phyloP scores from a whole-genome alignment of 495 filamentous ascomycete species.

The Neurospora sp. region DNA sequence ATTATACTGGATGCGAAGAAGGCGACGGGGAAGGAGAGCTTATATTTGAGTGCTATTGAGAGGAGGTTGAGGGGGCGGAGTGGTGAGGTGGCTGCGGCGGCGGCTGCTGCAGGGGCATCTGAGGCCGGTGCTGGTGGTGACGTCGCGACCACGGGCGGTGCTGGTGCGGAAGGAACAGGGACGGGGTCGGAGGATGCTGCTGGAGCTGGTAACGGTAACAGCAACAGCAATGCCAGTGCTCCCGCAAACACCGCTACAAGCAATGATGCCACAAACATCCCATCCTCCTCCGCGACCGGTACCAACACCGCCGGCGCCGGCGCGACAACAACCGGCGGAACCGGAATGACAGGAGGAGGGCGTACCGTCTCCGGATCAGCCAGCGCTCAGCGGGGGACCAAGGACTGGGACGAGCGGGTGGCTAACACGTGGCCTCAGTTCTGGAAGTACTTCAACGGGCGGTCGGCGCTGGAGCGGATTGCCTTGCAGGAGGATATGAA shows the following conservation, averaged over 20 bases:
- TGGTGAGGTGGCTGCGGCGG: constrained; percentile 10
- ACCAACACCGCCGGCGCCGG: not conserved
- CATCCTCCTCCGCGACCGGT: not conserved
- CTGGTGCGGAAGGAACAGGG: not conserved
- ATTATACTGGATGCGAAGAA: constrained; percentile 48
- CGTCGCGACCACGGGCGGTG: not conserved
- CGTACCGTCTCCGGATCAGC: constrained; percentile 5
- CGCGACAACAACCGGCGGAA: constrained; percentile 8
- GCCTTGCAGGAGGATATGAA: constrained; percentile 71
- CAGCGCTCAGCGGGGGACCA: constrained; percentile 3
- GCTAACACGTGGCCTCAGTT: constrained; percentile 43
- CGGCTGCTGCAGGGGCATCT: not conserved
- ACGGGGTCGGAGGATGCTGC: not conserved
- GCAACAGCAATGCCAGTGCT: not conserved
- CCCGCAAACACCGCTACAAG: not conserved
- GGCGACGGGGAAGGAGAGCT: constrained; percentile 51
- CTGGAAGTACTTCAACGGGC: constrained; percentile 80
- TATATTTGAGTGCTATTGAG: constrained; percentile 65
- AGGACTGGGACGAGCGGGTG: constrained; percentile 32
- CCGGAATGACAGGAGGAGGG: constrained; percentile 18
- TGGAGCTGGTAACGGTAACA: not conserved
- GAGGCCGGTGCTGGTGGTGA: not conserved
- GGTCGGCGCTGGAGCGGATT: constrained; percentile 80
- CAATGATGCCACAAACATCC: not conserved
- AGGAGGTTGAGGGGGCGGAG: constrained; percentile 36